Evolutionary conservation across 1,284 basidiomycete genomes (phyloP).

Genomic region (Anthracocystis setariae): DNA sequence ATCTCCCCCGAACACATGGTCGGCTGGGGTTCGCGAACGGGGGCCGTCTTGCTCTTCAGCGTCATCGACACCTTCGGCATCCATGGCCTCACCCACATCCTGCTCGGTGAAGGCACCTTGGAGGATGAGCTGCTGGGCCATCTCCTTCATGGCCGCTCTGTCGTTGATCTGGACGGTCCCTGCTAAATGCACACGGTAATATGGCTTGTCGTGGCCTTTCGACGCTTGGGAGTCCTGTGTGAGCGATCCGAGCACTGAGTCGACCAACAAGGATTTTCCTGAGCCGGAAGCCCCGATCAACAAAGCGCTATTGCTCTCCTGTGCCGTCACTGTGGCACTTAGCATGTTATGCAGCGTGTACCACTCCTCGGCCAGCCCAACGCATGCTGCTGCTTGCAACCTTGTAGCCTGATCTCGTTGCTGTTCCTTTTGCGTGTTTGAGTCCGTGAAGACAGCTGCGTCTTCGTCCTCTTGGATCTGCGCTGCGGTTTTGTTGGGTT

Average conservation of each 20-base stretch:
- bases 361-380: constrained; percentile 55
- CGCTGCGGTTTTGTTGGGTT: background rate
- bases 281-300: constrained; percentile 57
- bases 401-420: constrained; percentile 2
- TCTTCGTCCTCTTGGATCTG: constrained; percentile 9
- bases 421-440: background rate
- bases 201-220: constrained; percentile 8
- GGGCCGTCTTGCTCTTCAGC: constrained; percentile 11
- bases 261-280: constrained; percentile 55
- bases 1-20: constrained; percentile 40
- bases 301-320: constrained; percentile 63
- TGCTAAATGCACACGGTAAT: constrained; percentile 54
- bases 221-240: background rate
- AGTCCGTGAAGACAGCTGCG: constrained; percentile 13
- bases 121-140: constrained; percentile 62
- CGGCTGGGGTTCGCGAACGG: background rate
- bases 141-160: constrained; percentile 57
- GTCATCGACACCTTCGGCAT: constrained; percentile 1
- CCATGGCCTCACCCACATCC: constrained; percentile 25
- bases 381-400: constrained; percentile 31
- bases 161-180: constrained; percentile 59
- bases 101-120: constrained; percentile 57
- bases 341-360: constrained; percentile 46
- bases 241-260: constrained; percentile 50
- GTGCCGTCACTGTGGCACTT: constrained; percentile 37